Percentiles rank a stretch among this genome's conserved stretches.
Conservation (phyloP, 805 yeast genomes). For the Yarrowia sp. region DNA sequence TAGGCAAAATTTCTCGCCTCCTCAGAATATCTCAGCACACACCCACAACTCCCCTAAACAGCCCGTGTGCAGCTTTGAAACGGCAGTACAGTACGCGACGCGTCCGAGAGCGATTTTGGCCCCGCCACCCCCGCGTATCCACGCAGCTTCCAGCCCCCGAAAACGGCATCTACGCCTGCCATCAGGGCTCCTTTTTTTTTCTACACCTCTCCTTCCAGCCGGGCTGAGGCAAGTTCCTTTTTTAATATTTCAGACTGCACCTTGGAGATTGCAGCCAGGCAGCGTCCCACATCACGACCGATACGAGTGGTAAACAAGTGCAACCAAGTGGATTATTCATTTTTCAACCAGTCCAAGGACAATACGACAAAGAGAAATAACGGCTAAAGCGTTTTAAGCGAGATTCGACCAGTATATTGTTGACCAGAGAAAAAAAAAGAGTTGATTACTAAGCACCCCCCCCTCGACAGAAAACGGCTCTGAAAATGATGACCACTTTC, state of each 20-base stretch:
- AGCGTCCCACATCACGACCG: not conserved
- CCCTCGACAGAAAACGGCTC: not conserved
- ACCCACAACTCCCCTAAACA: constrained; percentile 16
- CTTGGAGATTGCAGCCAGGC: not conserved
- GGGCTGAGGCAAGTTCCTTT: too few relatives aligned
- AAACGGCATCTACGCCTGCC: not conserved
- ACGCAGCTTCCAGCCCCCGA: constrained; percentile 7
- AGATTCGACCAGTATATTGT: not conserved
- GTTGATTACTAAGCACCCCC: constrained; percentile 3
- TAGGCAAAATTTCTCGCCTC: constrained; percentile 21
- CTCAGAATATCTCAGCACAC: constrained; percentile 38
- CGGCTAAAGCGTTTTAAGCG: too few relatives aligned
- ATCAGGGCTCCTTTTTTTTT: not conserved
- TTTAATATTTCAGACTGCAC: not conserved
- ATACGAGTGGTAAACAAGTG: not conserved
- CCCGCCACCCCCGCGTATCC: constrained; percentile 29
- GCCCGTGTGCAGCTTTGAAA: constrained; percentile 23
- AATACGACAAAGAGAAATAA: too few relatives aligned
- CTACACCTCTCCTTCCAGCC: too few relatives aligned
- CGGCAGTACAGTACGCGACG: constrained; percentile 37
- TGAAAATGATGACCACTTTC: constrained; percentile 19
- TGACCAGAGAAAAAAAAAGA: not conserved
- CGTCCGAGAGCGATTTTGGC: constrained; percentile 19
- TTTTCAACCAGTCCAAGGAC: not conserved
- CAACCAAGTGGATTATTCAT: too few relatives aligned